Percentiles rank a stretch among this genome's conserved stretches.
Conservation (phyloP, 2,329 filamentous ascomycete genomes). For the Aureobasidium melanogenum region DNA sequence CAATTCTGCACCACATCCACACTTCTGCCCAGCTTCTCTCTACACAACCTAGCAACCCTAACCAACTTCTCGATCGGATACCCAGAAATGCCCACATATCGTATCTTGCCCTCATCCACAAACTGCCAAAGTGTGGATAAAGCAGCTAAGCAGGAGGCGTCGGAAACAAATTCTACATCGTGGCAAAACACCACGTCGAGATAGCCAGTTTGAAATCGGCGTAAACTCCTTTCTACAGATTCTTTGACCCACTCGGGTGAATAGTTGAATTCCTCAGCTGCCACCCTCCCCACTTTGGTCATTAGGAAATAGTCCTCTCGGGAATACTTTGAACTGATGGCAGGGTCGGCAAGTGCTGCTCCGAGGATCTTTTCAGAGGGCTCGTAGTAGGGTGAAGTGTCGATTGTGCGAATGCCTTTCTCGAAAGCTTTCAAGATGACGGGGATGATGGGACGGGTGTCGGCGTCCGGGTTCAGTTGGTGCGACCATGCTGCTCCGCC, state of each 20-base stretch:
- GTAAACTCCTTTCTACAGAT: constrained; percentile 53
- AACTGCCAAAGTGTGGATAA: constrained; percentile 60
- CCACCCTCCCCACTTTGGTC: constrained; percentile 64
- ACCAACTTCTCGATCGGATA: constrained; percentile 67
- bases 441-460: constrained; percentile 53
- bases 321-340: constrained; percentile 40
- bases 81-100: constrained; percentile 78
- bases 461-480: constrained; percentile 63
- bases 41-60: constrained; percentile 60
- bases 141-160: constrained; percentile 46
- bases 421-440: constrained; percentile 61
- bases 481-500: constrained; percentile 77
- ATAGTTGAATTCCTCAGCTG: constrained; percentile 57
- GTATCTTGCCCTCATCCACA: constrained; percentile 55
- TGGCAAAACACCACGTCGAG: constrained; percentile 69
- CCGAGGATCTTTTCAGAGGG: constrained; percentile 68
- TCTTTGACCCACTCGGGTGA: constrained; percentile 52
- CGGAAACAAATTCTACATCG: constrained; percentile 64
- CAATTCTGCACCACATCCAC: constrained; percentile 57
- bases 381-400: constrained; percentile 79
- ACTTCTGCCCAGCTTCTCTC: constrained; percentile 64
- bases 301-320: constrained; percentile 54
- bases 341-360: constrained; percentile 43
- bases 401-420: constrained; percentile 62
- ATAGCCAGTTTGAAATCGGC: constrained; percentile 53